Percentiles rank a stretch among this genome's conserved stretches.
phyloP scores from a whole-genome alignment of 169 alveolate species.

The Plasmodium cynomolgi region DNA sequence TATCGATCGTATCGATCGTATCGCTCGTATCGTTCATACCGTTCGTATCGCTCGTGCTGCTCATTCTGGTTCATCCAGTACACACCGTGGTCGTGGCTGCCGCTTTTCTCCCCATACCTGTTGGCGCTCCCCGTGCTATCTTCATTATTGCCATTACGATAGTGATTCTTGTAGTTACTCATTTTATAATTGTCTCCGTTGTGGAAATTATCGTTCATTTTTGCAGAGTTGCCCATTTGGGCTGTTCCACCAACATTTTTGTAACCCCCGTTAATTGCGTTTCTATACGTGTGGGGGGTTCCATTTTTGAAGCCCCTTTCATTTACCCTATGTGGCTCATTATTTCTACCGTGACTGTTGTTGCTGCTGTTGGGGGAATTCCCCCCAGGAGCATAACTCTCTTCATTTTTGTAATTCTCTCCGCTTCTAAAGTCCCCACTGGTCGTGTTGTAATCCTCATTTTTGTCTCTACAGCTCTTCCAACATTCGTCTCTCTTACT shows the following conservation, averaged over 20 bases:
- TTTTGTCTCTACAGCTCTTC: background rate
- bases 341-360: background rate
- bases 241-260: background rate
- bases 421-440: background rate
- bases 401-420: background rate
- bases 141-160: background rate
- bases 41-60: background rate
- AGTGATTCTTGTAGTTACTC: background rate
- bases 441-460: background rate
- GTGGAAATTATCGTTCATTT: slow-evolving; percentile 13
- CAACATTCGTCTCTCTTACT: slow-evolving; percentile 6
- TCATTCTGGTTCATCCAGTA: background rate
- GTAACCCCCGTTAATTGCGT: background rate
- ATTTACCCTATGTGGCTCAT: slow-evolving; percentile 4
- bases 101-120: background rate
- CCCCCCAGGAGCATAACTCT: background rate
- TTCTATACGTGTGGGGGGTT: background rate
- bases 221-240: background rate
- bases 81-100: background rate
- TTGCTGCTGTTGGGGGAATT: slow-evolving; percentile 1
- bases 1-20: too few species aligned
- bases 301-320: slow-evolving; percentile 5
- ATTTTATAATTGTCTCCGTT: background rate
- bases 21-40: background rate
- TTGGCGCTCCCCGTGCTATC: background rate